Evolutionary conservation across 169 alveolate species (phyloP), one percentile per base, ranked within the genome.

Genomic region (Theileria sp.): DNA sequence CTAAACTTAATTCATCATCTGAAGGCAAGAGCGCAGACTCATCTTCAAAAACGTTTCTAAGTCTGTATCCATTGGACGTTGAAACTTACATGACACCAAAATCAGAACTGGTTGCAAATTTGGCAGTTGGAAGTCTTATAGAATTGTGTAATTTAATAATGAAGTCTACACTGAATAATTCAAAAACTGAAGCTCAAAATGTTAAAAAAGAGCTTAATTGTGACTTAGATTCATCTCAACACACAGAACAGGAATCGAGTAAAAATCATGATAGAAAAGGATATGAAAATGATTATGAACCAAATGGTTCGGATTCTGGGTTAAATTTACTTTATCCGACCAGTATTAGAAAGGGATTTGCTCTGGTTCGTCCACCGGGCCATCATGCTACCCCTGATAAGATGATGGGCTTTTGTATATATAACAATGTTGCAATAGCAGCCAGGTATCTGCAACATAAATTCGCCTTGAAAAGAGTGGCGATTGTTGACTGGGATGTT

Each of bases 401-500:
- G 66, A 77, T 86, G 51, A 75, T 88, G 72, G 98, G 98, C 23
- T 97, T 96, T 82, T 96, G 98, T 73, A 87, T 94, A 61, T 86
- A 93, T 56, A 97, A 97, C 87, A 97, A 97, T 64, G 95, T 95
- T 7, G 97, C 98, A 51, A 93, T 95, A 26, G 98, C 97, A 1
- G 98, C 97, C 6, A 94, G 94, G 28, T 94, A 95, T 84, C 90
- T 94, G 17, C 93, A 82, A 79, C 83, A 89, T 67, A 78, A 79
- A 50, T 93, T 94, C 80, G 91, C 93, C 19, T 90, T 97, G 19
- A 82, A 92, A 75, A 92, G 95, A 71, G 91, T 96, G 1, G 98
- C 97, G 5, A 95, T 97, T 70, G 88, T 97, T 51, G 98, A 97
- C 84, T 95, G 96, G 92, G 98, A 97, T 85, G 98, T 95, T 17